phyloP scores from a whole-genome alignment of 139 green algal species.

The Chlamydomonas incerta region DNA sequence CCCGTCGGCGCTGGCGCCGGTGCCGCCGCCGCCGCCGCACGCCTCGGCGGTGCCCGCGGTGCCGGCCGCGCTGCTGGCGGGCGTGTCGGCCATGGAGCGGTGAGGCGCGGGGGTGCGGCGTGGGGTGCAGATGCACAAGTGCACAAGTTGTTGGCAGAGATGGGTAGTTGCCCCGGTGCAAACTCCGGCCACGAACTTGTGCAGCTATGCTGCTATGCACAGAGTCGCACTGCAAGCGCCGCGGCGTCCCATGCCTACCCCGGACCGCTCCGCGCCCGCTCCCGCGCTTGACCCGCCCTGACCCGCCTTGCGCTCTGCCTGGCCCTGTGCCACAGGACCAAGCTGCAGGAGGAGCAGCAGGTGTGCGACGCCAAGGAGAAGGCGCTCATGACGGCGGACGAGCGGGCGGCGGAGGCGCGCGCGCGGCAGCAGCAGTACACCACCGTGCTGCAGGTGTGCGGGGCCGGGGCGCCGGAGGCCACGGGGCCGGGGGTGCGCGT shows the following conservation, averaged over 20 bases:
- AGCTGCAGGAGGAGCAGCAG: slow-evolving; percentile 41
- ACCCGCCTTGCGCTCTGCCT: too few species aligned
- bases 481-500: too few species aligned
- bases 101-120: neutral
- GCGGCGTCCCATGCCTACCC: too few species aligned
- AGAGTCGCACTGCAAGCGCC: too few species aligned
- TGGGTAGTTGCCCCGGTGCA: too few species aligned
- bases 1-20: neutral
- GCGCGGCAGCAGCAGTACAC: slow-evolving; percentile 56
- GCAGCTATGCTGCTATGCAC: too few species aligned
- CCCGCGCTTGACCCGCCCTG: too few species aligned
- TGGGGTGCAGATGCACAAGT: too few species aligned
- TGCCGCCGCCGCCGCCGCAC: neutral
- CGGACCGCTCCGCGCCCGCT: too few species aligned
- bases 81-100: slow-evolving; percentile 26
- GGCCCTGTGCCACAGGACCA: too few species aligned
- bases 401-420: slow-evolving; percentile 37
- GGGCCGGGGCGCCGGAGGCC: neutral
- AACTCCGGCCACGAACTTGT: too few species aligned
- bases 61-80: neutral
- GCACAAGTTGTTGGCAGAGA: too few species aligned
- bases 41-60: slow-evolving; percentile 27
- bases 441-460: slow-evolving; percentile 55
- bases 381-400: slow-evolving; percentile 39
- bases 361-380: slow-evolving; percentile 36